Percentiles rank a stretch among this genome's conserved stretches.
phyloP scores from a whole-genome alignment of 306 rosid species.

The Hippophae rhamnoides region DNA sequence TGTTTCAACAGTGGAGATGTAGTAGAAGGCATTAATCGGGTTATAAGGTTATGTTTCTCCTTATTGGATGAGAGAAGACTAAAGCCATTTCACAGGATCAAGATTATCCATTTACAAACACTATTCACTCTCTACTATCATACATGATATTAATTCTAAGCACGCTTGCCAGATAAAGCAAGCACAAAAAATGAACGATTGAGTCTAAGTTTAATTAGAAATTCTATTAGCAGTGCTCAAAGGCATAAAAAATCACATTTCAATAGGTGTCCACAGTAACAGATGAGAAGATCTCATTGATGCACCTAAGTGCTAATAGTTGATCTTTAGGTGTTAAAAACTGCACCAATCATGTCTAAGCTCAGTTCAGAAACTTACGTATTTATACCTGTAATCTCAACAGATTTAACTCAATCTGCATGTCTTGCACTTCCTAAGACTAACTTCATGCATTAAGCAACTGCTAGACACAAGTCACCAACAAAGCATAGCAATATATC shows the following conservation, averaged over 20 bases:
- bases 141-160: not conserved
- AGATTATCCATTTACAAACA: not conserved
- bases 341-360: conserved; percentile 22
- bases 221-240: conserved; percentile 4
- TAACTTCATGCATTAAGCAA: conserved; percentile 9
- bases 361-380: conserved; percentile 14
- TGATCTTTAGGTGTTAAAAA: conserved; percentile 17
- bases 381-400: conserved; percentile 15
- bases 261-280: conserved; percentile 18
- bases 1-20: no score
- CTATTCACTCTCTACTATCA: not conserved
- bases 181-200: not conserved
- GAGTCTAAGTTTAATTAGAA: no score
- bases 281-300: conserved; percentile 19
- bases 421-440: conserved; percentile 17
- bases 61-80: no score
- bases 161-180: not conserved
- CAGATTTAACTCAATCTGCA: conserved; percentile 16
- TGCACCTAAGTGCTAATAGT: conserved; percentile 5
- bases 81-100: not conserved
- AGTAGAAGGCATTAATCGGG: no score
- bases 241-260: conserved; percentile 10
- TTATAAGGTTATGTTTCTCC: no score
- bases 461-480: conserved; percentile 1
- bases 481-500: not conserved